Evolutionary conservation across 805 yeast genomes (phyloP), one percentile per base, ranked within the genome.

Genomic region (Cyberlindnera maclurae): DNA sequence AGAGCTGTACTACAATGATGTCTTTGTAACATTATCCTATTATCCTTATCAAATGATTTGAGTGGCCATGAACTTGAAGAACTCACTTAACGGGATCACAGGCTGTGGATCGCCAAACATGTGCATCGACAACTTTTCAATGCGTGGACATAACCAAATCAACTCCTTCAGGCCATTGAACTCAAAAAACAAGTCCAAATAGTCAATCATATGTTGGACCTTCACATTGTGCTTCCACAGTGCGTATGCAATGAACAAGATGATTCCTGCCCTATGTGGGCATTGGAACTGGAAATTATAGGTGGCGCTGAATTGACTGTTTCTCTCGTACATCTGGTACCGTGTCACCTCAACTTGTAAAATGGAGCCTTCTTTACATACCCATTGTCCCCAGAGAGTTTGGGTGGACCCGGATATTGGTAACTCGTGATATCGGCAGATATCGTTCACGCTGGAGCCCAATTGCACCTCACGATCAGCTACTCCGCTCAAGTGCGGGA

Each of bases 161-260:
- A 35, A 29, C 5, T 18, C 28, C 33, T 35, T 35, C 4, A 28
- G 32, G 6, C 37, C 37, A 13, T 35, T 35, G 28, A 35, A 29
- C 18, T 29, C 15, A 17, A 29, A 28, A n/a, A 35, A 20, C 12
- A 35, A 15, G 29, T 35, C 37, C 31, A 35, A 29, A 16, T 35
- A 35, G 15, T 35, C 37, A 17, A 35, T 26, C 17, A 35, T 20
- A 9, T 15, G 17, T 16, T 35, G 32, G 8, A 29, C 12, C 4
- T 13, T 20, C 10, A 35, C 15, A 3, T 22, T 15, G 13, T 29
- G 15, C 18, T 35, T 29, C 12, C 20, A 12, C 13, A 13, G 13
- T 12, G 28, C 27, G 11, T 13, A 29, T 29, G 16, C 27, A 3
- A 35, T 35, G 15, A 29, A 35, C 11, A 12, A 13, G 37, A 35